Evolutionary conservation across 345 rosid species (phyloP), one percentile per base, ranked within the genome.

Genomic region (Aethionema arabicum): DNA sequence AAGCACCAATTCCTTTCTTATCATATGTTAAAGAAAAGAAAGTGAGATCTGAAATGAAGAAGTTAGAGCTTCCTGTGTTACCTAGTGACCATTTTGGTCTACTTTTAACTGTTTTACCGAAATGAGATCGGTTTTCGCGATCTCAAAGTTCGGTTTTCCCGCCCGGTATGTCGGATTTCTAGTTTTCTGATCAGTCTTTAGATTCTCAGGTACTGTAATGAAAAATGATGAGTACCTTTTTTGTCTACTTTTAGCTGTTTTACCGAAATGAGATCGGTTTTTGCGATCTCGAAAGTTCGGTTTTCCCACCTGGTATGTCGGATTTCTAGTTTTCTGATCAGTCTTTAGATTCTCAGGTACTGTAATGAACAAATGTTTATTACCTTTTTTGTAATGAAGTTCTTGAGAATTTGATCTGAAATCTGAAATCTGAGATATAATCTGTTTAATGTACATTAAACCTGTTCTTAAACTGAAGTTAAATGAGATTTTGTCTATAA

Each of bases 41-140:
- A 60, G 80, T 83, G 55, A 83, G 81, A 43, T 69, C 79, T 53
- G 95, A 82, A 66, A 54, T 72, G 12, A 79, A 82, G 73, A 45
- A 29, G 67, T 49, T 93, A 63, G 87, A 79, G 74, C 91, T 93
- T 31, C 99, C 99, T 2, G 97, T 93, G 70, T 69, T 90, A 74
- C 97, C 99, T 10, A 90, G 99, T 39, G 96, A 93, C 73, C 99
- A 93, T 66, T 93, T 84, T 51, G 99, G 97, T 40, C 70, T 93
- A 80, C 88, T 93, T 58, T 75, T 93, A 55, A 87, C 97, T 27
- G 60, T 93, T 69, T 73, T 4, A 37, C 76, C 76, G 1, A 72
- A 72, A 29, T 72, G 76, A 72, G 52, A 27, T 5, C 32, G 44
- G 52, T 48, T 52, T 40, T 56, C 3, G 8, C 27, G 48, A 50